These are phyloP conservation scores for Scedosporium apiospermum DNA, from an alignment of 2,329 filamentous ascomycete genomes.

Conservation along the genomic window DNA sequence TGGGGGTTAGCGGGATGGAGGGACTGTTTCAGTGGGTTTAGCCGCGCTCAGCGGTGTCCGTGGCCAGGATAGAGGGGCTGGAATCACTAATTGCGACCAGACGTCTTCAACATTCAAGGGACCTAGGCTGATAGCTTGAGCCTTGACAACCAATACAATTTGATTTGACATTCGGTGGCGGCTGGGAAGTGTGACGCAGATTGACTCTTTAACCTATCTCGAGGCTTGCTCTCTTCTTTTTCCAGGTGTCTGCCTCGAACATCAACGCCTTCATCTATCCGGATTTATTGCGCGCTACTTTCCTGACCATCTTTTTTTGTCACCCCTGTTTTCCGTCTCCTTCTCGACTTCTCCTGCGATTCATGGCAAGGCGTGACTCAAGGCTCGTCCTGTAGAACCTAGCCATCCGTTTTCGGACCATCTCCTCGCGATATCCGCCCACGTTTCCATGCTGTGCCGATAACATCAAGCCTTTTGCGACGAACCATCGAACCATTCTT, in stretches of 20 bases:
- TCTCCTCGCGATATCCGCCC: not conserved
- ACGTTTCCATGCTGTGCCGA: not conserved
- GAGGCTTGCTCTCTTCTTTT: not conserved
- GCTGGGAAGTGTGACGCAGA: not conserved
- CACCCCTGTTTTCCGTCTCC: not conserved
- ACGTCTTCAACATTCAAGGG: too few relatives aligned
- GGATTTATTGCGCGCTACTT: too few relatives aligned
- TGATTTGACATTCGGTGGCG: too few relatives aligned
- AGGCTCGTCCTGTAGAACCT: not conserved
- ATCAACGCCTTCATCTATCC: too few relatives aligned
- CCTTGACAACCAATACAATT: too few relatives aligned
- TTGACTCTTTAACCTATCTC: not conserved
- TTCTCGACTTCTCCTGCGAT: not conserved
- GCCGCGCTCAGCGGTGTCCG: not conserved
- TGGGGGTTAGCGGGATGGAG: not conserved
- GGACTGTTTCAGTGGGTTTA: not conserved
- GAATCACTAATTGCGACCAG: not conserved
- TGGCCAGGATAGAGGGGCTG: not conserved
- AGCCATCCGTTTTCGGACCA: not conserved
- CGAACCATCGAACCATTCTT: not conserved
- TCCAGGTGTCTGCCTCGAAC: not conserved
- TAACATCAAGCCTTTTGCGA: not conserved
- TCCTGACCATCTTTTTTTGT: not conserved
- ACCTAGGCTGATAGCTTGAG: too few relatives aligned
- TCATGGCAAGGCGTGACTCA: not conserved